A percentile compares a stretch with the other conserved stretches of the same genome.
phyloP scores from a whole-genome alignment of 805 yeast species.

The Wickerhamomyces ciferrii region DNA sequence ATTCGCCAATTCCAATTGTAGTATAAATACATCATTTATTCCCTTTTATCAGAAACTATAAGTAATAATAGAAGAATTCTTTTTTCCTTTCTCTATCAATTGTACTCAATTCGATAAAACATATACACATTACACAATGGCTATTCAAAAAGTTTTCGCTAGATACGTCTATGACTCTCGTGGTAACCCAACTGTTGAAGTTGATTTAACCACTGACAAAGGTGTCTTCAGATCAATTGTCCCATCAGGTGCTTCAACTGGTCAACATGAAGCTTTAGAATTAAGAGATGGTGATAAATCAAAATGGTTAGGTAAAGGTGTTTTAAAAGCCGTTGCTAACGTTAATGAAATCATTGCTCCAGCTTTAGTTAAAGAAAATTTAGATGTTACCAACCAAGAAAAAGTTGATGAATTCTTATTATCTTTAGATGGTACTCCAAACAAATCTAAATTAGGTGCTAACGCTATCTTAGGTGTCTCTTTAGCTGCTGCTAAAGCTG shows the following conservation, averaged over 20 bases:
- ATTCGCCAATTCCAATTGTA: neutral
- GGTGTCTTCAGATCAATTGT: conserved; percentile 97
- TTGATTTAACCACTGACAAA: conserved; percentile 86
- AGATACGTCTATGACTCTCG: conserved; percentile 99
- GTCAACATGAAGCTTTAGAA: conserved; percentile 97
- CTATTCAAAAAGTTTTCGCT: conserved; percentile 82
- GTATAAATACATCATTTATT: neutral
- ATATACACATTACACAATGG: conserved; percentile 41
- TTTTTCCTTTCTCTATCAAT: neutral
- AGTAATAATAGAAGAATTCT: neutral
- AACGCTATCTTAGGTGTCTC: conserved; percentile 98
- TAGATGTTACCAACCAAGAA: conserved; percentile 84
- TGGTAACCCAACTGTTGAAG: conserved; percentile 99
- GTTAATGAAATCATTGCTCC: conserved; percentile 95
- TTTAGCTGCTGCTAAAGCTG: conserved; percentile 95
- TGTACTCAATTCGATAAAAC: neutral
- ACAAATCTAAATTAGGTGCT: conserved; percentile 97
- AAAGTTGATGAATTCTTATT: conserved; percentile 82
- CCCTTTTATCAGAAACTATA: neutral
- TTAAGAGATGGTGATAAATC: conserved; percentile 97
- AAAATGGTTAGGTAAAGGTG: conserved; percentile 99
- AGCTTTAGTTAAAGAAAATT: conserved; percentile 73
- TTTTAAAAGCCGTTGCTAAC: conserved; percentile 91
- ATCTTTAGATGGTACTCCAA: conserved; percentile 91
- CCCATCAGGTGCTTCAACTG: conserved; percentile 99